Percentiles rank a stretch among this genome's conserved stretches.
Evolutionary conservation across 75 land plant genomes (phyloP).

Genomic region (Pinus taeda): DNA sequence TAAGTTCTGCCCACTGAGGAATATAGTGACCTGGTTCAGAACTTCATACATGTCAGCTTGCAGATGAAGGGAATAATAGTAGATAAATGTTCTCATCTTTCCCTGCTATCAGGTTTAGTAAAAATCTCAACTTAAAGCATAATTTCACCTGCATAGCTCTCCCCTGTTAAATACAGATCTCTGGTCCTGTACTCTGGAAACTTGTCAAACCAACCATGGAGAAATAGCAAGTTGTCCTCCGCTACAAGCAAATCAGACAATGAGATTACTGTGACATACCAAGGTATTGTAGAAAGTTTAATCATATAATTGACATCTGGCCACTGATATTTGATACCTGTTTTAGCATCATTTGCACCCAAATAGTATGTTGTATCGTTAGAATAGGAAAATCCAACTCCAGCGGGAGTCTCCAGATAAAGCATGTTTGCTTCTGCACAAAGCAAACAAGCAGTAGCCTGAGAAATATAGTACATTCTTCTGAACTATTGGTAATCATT

Average conservation of each 20-base stretch:
- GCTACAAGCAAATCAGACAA: conserved; percentile 35
- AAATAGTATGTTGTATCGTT: conserved; percentile 51
- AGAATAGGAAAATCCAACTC: conserved; percentile 96
- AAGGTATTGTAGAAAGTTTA: neutral
- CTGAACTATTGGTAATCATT: neutral
- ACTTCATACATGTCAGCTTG: no score
- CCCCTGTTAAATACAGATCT: conserved; percentile 81
- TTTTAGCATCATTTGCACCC: conserved; percentile 57
- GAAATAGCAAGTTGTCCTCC: conserved; percentile 74
- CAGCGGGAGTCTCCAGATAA: conserved; percentile 88
- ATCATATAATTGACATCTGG: neutral
- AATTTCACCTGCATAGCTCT: conserved; percentile 93
- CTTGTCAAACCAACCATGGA: conserved; percentile 66
- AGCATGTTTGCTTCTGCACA: conserved; percentile 77
- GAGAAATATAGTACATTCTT: neutral
- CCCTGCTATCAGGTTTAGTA: neutral
- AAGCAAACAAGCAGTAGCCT: neutral
- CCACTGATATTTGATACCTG: conserved; percentile 44
- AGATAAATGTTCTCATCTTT: neutral
- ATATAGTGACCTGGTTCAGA: conserved; percentile 77
- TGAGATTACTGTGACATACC: neutral
- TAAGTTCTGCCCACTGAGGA: conserved; percentile 87
- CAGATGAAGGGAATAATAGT: no score
- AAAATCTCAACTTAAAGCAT: neutral
- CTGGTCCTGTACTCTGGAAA: conserved; percentile 78